A percentile compares a stretch with the other conserved stretches of the same genome.
phyloP scores from a whole-genome alignment of 1,139 yeast species.

The Kurtzmaniella quercitrusa region DNA sequence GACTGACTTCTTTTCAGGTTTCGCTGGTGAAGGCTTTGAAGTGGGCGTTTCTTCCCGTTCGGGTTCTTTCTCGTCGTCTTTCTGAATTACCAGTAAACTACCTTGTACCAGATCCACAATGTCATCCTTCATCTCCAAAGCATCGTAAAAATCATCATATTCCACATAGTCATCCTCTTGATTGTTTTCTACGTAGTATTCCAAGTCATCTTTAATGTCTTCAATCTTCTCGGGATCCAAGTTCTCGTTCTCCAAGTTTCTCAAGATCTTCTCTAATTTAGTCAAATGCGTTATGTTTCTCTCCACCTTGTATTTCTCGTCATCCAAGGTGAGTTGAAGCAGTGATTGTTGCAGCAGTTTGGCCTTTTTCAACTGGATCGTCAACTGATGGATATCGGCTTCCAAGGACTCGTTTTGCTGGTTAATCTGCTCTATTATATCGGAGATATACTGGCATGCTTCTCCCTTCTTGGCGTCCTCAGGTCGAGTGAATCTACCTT shows the following conservation, averaged over 20 bases:
- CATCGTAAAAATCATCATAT: constrained; percentile 91
- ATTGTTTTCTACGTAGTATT: constrained; percentile 89
- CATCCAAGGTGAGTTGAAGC: constrained; percentile 52
- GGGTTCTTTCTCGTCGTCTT: constrained; percentile 9
- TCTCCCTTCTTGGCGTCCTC: constrained; percentile 70
- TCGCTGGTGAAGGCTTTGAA: not conserved
- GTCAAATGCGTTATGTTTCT: constrained; percentile 78
- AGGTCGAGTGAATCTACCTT: constrained; percentile 53
- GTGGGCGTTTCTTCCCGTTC: not conserved
- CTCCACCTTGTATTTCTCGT: constrained; percentile 59
- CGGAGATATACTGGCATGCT: constrained; percentile 66
- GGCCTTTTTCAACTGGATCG: constrained; percentile 45
- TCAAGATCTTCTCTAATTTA: constrained; percentile 71
- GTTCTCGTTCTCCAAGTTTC: constrained; percentile 78
- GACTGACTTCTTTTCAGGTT: not conserved
- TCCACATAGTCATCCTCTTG: constrained; percentile 96
- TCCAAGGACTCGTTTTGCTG: constrained; percentile 79
- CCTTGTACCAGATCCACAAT: constrained; percentile 43
- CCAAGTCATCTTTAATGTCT: constrained; percentile 83
- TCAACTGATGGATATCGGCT: constrained; percentile 63
- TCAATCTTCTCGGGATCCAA: constrained; percentile 79
- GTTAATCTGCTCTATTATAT: constrained; percentile 75
- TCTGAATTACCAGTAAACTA: constrained; percentile 18
- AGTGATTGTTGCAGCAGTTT: constrained; percentile 34
- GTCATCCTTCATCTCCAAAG: constrained; percentile 67